Evolutionary conservation across 345 rosid genomes (phyloP), one percentile per base, ranked within the genome.

Genomic region (Firmiana major): DNA sequence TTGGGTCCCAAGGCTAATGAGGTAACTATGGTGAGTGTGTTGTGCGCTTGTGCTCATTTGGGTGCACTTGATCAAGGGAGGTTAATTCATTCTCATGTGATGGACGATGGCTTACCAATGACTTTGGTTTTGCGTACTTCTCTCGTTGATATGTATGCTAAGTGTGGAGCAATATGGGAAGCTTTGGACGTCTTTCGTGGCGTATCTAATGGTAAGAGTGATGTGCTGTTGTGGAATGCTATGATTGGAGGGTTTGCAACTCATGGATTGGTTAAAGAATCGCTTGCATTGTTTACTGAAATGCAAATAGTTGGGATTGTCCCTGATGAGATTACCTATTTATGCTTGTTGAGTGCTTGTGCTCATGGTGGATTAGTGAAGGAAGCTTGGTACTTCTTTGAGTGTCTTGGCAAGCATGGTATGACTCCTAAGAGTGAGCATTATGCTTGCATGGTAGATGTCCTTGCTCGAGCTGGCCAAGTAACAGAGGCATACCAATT

Each of bases 81-180:
- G 79, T 40, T 49, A 64, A 84, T 88, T 85, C 97, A 90, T 82
- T 85, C 40, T 8, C 88, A 88, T 76, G 80, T 93, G 71, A 73
- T 88, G 28, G 89, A 88, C 26, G 80, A 86, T 59, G 53, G 57
- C 28, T 78, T 94, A 73, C 89, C 83, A 0, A 63, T 87, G 63
- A 94, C 92, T 53, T 63, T 93, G 81, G 81, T 75, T 57, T 76
- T 93, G 81, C 85, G 75, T 45, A 95, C 97, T 5, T 93, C 97
- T 79, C 92, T 94, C 36, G 83, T 91, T 19, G 98, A 95, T 83
- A 95, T 93, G 98, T 92, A 91, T 62, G 93, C 97, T 26, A 93
- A 95, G 76, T 92, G 97, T 2, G 98, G 99, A 51, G 91, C 90
- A 1, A 89, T 93, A 60, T 86, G 88, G 7, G 91, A 93, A 46